Conservation (phyloP, 192 early-diverging fungal genomes). For the Backusella morwellensis region DNA sequence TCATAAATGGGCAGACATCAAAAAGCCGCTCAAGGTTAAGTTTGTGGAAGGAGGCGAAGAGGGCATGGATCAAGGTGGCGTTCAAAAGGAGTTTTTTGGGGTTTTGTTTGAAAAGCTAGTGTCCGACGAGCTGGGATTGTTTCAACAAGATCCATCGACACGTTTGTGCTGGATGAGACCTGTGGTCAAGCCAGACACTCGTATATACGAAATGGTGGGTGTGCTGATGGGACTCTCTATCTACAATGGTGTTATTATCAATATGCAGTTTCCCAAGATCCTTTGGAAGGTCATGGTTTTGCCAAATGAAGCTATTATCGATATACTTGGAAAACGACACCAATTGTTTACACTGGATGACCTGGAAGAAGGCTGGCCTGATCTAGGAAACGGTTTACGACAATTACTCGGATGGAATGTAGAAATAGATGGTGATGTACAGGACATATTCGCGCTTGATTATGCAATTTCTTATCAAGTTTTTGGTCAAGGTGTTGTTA, state of each 20-base stretch:
- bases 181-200: conserved; percentile 22
- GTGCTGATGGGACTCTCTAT: conserved; percentile 82
- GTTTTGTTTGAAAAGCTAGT: conserved; percentile 72
- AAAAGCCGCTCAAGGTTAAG: conserved; percentile 80
- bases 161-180: conserved; percentile 75
- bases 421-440: conserved; percentile 57
- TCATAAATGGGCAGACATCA: conserved; percentile 59
- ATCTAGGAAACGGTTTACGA: conserved; percentile 69
- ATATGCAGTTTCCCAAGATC: conserved; percentile 67
- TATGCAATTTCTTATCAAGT: conserved; percentile 76
- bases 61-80: conserved; percentile 93
- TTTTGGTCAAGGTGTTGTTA: conserved; percentile 48
- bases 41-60: conserved; percentile 92
- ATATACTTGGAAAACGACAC: neutral
- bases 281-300: conserved; percentile 59
- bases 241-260: conserved; percentile 81
- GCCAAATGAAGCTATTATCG: neutral
- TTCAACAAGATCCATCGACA: conserved; percentile 58
- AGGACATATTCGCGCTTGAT: conserved; percentile 77
- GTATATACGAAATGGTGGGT: conserved; percentile 79
- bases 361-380: conserved; percentile 24
- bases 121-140: conserved; percentile 72
- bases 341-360: conserved; percentile 9
- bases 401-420: conserved; percentile 73
- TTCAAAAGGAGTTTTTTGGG: conserved; percentile 94